Evolutionary conservation across 2,329 filamentous ascomycete genomes (phyloP).

Genomic region (Fusarium brevicatenulatum): DNA sequence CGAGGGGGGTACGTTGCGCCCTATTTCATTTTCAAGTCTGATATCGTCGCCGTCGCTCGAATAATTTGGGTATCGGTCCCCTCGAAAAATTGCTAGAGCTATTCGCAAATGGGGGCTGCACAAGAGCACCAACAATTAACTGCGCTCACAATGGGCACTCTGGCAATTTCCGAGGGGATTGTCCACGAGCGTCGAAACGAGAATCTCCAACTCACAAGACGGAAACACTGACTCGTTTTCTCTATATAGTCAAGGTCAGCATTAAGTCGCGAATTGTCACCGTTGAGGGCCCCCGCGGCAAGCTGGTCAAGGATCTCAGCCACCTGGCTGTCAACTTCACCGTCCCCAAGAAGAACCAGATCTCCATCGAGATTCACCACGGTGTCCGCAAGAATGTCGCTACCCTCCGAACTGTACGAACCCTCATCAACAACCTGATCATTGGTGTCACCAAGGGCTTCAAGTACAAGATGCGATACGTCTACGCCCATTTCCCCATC

Average conservation of each 20-base stretch:
- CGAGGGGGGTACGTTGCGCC: slow-evolving; percentile 84
- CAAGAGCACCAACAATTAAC: slow-evolving; percentile 25
- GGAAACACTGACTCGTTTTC: slow-evolving; percentile 45
- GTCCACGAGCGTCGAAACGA: slow-evolving; percentile 9
- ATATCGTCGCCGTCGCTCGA: slow-evolving; percentile 10
- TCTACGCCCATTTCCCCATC: slow-evolving; percentile 99
- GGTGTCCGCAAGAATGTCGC: slow-evolving; percentile 97
- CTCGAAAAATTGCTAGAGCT: slow-evolving; percentile 20
- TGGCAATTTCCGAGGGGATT: neutral
- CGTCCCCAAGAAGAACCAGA: slow-evolving; percentile 82
- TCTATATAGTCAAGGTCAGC: slow-evolving; percentile 88
- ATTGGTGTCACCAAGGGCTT: slow-evolving; percentile 98
- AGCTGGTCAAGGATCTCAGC: slow-evolving; percentile 95
- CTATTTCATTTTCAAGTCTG: slow-evolving; percentile 17
- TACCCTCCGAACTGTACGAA: slow-evolving; percentile 96
- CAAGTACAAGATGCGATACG: slow-evolving; percentile 99
- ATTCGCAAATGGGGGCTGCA: slow-evolving; percentile 27
- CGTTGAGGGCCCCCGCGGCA: slow-evolving; percentile 97
- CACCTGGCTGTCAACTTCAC: slow-evolving; percentile 97
- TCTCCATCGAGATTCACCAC: slow-evolving; percentile 99
- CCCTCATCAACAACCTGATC: slow-evolving; percentile 98
- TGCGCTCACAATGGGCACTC: slow-evolving; percentile 12
- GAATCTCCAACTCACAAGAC: slow-evolving; percentile 6
- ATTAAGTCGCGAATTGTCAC: slow-evolving; percentile 98
- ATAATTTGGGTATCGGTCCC: slow-evolving; percentile 16